Evolutionary conservation across 352 stramenopile species (phyloP), one percentile per base, ranked within the genome.

Genomic region (Globisporangium yorkense): DNA sequence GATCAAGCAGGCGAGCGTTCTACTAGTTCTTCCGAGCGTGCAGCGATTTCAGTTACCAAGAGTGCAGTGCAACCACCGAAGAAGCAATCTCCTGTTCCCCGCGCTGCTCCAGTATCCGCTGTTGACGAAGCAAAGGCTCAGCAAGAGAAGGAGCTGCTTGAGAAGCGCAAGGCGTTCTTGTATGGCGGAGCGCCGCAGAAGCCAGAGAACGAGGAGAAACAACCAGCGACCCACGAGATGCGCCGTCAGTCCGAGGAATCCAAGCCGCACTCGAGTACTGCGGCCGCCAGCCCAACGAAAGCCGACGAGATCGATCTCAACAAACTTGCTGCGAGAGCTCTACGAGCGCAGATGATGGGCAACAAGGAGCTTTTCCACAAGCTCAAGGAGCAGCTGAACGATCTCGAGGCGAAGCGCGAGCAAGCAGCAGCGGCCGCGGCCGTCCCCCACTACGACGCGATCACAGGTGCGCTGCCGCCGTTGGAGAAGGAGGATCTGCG

Each of bases 321-420:
- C 65, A 92, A 91, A 54, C 59, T 95, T 2, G 85, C 85, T 29
- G 85, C 85, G 8, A 81, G 73, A 59, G 85, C 85, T 0, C 67
- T 95, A 39, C 70, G 81, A 20, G 85, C 85, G 16, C 84, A 95
- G 33, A 95, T 93, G 77, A 81, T 87, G 71, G 85, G 85, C 44
- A 92, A 95, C 43, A 81, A 70, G 13, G 68, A 72, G 43, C 44
- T 89, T 9, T 95, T 95, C 63, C 68, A 76, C 35, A 80, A 74
- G 37, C 67, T 92, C 50, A 93, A 82, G 31, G 72, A 92, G 20
- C 67, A 92, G 48, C 63, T 95, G 27, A 93, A 93, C 54, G 79
- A 92, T 5, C 59, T 89, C n/a, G 85, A 95, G 57, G 80, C 78
- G 13, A 73, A 74, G 33, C 62, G 76, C 5, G 76, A 89, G 18